These are phyloP conservation scores for Eruca vesicaria DNA, from an alignment of 441 rosid species.

Conservation along the genomic window DNA sequence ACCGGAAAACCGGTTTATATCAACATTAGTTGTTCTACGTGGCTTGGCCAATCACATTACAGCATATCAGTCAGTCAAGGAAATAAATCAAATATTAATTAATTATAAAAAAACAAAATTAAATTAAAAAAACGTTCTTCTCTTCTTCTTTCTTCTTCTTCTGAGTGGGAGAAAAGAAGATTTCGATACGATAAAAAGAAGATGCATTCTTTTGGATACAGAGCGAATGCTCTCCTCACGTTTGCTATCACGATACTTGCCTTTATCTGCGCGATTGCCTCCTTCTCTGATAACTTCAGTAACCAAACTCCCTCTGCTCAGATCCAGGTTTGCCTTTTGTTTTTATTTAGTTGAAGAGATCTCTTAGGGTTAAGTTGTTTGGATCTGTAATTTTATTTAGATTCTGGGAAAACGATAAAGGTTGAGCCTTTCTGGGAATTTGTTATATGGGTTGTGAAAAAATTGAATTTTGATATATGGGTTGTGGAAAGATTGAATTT, in stretches of 20 bases:
- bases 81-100: background rate
- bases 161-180: background rate
- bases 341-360: background rate
- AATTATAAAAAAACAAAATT: background rate
- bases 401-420: background rate
- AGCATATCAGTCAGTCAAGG: background rate
- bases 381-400: background rate
- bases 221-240: slow-evolving; percentile 55
- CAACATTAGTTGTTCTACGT: slow-evolving; percentile 7
- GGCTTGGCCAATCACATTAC: background rate
- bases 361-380: no score
- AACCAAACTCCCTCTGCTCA: slow-evolving; percentile 65
- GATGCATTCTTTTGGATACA: slow-evolving; percentile 83
- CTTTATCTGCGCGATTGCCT: slow-evolving; percentile 69
- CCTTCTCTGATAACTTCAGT: slow-evolving; percentile 74
- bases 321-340: slow-evolving; percentile 46
- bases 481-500: no score
- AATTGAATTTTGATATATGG: no score
- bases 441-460: background rate
- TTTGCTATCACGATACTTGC: slow-evolving; percentile 60
- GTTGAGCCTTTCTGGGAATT: background rate
- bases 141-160: background rate
- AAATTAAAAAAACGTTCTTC: background rate
- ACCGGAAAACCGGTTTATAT: background rate
- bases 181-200: background rate